Conservation (phyloP, 176 grass and related monocot genomes). For the Tuctoria greenei region DNA sequence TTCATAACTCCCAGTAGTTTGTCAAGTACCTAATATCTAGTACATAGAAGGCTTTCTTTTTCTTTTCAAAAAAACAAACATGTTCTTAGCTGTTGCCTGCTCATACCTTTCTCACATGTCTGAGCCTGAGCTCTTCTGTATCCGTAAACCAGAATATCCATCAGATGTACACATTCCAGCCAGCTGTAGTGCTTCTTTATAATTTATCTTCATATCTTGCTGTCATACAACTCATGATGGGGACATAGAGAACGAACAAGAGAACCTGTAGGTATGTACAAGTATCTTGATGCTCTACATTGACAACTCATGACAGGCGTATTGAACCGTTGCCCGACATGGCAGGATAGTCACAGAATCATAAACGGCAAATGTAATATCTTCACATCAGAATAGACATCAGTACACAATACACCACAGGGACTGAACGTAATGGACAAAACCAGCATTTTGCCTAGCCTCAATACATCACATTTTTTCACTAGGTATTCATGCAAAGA, state of each 20-base stretch:
- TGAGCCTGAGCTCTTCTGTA: not conserved
- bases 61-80: not conserved
- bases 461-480: constrained; percentile 53
- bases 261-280: not conserved
- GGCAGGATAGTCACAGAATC: not conserved
- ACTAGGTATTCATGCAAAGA: constrained; percentile 37
- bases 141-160: not conserved
- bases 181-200: not conserved
- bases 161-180: not conserved
- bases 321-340: not conserved
- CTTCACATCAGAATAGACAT: constrained; percentile 34
- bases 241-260: not conserved
- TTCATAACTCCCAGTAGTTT: too few species aligned
- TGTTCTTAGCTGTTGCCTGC: not conserved
- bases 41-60: not conserved
- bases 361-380: constrained; percentile 12
- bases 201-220: not conserved
- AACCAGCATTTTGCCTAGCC: constrained; percentile 41
- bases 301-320: not conserved
- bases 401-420: constrained; percentile 37
- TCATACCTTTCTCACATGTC: not conserved
- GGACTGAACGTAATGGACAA: constrained; percentile 42
- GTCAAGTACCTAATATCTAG: not conserved
- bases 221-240: constrained; percentile 5
- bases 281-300: not conserved